phyloP scores from a whole-genome alignment of 345 rosid species.

The Citrus cavaleriei region DNA sequence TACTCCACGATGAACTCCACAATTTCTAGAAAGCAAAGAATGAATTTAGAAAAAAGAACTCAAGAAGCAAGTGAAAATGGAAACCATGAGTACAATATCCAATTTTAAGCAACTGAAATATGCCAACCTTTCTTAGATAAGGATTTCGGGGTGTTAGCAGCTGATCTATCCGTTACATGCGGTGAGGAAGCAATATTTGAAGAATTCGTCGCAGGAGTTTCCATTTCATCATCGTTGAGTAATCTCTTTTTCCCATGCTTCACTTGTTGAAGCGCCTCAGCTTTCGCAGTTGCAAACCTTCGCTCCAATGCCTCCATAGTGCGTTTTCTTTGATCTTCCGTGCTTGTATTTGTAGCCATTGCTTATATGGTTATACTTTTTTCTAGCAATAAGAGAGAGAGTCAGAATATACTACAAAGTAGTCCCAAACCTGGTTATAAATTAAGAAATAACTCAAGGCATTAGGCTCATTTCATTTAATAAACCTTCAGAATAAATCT shows the following conservation, averaged over 20 bases:
- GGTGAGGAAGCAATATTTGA: slow-evolving; percentile 16
- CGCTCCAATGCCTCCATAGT: slow-evolving; percentile 58
- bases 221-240: slow-evolving; percentile 12
- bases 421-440: background rate
- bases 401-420: background rate
- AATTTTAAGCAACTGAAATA: background rate
- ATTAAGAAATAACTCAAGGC: background rate
- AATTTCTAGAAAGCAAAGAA: background rate
- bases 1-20: background rate
- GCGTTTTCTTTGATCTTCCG: slow-evolving; percentile 41
- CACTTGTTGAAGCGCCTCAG: slow-evolving; percentile 50
- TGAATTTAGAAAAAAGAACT: background rate
- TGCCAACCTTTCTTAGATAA: slow-evolving; percentile 33
- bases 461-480: background rate
- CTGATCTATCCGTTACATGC: slow-evolving; percentile 17
- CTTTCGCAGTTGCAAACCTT: slow-evolving; percentile 51
- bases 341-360: slow-evolving; percentile 11
- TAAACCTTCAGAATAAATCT: background rate
- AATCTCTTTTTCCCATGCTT: slow-evolving; percentile 32
- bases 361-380: background rate
- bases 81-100: background rate
- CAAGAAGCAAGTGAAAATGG: background rate
- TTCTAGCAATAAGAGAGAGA: background rate
- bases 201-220: background rate
- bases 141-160: slow-evolving; percentile 10